Base-by-base conservation (phyloP, 257 asterid species). In the Scutellaria barbata region DNA sequence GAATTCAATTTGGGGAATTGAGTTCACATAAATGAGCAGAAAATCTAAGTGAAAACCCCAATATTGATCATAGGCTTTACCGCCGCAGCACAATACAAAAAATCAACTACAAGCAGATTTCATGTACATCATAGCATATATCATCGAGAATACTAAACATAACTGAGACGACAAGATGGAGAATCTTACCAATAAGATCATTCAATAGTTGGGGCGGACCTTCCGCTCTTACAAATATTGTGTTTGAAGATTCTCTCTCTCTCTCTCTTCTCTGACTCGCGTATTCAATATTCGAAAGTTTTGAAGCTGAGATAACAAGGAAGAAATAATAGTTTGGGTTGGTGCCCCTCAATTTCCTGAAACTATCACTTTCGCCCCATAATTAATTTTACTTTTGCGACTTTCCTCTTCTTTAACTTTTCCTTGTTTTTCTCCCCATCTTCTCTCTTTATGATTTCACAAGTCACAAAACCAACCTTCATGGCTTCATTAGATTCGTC, bases 101-200 rank as follows among this genome's bases (percentile, higher is more conserved):
- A 70, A 22, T 56, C 63, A 39, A 62, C 41, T 30, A 30, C 12
- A 39, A 66, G 46, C 69, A 55, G 16, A 43, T 10, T 63, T 16
- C 43, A 20, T 51, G 46, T 8, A 54, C 11, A 7, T 11, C 69
- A 6, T 17, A 40, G 48, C 63, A 69, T 12, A 8, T 22, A 73
- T 69, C 7, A 73, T 13, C 62, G 35, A 43, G 8, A 53, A 4
- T 5, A 45, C 45, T 10, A 3, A 61, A 37, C 14, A 63, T 16
- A n/a, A n/a, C n/a, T n/a, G n/a, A n/a, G n/a, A n/a, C 8, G 56
- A 57, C 16, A n/a, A 46, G 68, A 76, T 68, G 66, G 67, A 70
- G 65, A 80, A 59, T 64, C 76, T 74, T 84, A 79, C 84, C 13
- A 62, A 67, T 47, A 53, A 63, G 59, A 77, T 61, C 75, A 68